Evolutionary conservation across 768 basidiomycete genomes (phyloP).

Genomic region (Crepidotus variabilis): DNA sequence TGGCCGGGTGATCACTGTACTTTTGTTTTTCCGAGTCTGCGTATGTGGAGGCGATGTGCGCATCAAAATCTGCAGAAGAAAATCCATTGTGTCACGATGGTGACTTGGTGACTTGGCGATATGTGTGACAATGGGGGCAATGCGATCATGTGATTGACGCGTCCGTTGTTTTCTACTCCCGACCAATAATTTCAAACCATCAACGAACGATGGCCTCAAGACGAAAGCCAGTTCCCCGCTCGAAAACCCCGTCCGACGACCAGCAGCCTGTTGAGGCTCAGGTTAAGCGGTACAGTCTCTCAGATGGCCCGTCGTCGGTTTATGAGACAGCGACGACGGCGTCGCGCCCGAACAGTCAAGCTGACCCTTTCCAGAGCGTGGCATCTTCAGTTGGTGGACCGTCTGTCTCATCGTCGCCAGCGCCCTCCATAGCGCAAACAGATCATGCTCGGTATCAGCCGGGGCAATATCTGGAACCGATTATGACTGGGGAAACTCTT

Average conservation of each 20-base stretch:
- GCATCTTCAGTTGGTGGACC: conserved; percentile 17
- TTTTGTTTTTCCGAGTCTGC: too few species aligned
- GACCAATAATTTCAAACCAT: neutral
- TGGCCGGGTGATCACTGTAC: too few species aligned
- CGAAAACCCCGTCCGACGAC: conserved; percentile 16
- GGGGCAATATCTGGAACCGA: conserved; percentile 57
- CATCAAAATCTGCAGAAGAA: too few species aligned
- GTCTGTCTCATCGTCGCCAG: conserved; percentile 11
- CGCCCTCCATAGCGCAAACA: conserved; percentile 11
- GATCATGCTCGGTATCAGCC: conserved; percentile 50
- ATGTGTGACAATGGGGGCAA: too few species aligned
- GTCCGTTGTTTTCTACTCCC: conserved; percentile 5
- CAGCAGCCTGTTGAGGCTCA: conserved; percentile 21
- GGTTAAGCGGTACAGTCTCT: conserved; percentile 28
- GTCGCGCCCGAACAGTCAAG: conserved; percentile 6
- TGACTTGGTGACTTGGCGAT: too few species aligned
- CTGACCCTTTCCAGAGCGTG: conserved; percentile 20
- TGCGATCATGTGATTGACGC: conserved; percentile 26
- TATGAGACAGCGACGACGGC: conserved; percentile 13
- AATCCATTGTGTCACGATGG: too few species aligned
- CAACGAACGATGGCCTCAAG: conserved; percentile 21
- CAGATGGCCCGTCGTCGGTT: conserved; percentile 22
- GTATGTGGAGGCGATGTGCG: too few species aligned
- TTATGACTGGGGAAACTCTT: conserved; percentile 63
- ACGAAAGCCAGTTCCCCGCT: conserved; percentile 31